phyloP scores from a whole-genome alignment of 2,329 filamentous ascomycete species.

The Phoma sp. region DNA sequence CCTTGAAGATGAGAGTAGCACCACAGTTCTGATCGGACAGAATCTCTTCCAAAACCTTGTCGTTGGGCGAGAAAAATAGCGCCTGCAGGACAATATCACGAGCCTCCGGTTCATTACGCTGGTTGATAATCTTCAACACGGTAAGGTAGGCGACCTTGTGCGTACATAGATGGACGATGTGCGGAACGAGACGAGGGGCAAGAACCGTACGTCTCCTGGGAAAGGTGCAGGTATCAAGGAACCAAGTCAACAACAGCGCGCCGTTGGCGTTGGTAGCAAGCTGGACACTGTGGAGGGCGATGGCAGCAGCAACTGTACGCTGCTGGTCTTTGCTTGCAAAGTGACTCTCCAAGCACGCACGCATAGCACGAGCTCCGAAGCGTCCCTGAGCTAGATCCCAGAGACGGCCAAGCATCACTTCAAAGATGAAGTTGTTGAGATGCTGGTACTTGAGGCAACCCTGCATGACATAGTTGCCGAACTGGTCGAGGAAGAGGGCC shows the following conservation, averaged over 20 bases:
- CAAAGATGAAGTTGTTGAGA: conserved; percentile 96
- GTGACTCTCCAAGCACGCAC: conserved; percentile 94
- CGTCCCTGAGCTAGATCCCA: conserved; percentile 93
- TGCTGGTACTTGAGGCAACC: conserved; percentile 92
- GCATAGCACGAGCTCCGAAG: conserved; percentile 94
- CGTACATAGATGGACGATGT: conserved; percentile 93
- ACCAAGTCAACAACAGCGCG: conserved; percentile 92
- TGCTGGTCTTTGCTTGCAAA: conserved; percentile 95
- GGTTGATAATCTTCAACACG: conserved; percentile 97
- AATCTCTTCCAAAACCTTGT: conserved; percentile 87
- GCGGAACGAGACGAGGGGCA: conserved; percentile 88
- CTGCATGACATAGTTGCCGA: conserved; percentile 97
- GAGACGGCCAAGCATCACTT: conserved; percentile 91
- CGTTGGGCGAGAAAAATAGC: conserved; percentile 88
- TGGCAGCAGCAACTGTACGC: conserved; percentile 89
- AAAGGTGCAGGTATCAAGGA: conserved; percentile 97
- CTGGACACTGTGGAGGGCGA: conserved; percentile 96
- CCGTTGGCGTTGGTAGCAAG: conserved; percentile 96
- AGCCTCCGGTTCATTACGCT: conserved; percentile 91
- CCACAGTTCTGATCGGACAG: conserved; percentile 90
- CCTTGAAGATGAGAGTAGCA: conserved; percentile 97
- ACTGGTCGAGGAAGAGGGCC: conserved; percentile 94
- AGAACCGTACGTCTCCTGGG: conserved; percentile 88
- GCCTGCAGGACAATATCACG: conserved; percentile 88
- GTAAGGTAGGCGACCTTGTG: conserved; percentile 98